Conservation (phyloP, 805 yeast species). For the Candida lessepsii region DNA sequence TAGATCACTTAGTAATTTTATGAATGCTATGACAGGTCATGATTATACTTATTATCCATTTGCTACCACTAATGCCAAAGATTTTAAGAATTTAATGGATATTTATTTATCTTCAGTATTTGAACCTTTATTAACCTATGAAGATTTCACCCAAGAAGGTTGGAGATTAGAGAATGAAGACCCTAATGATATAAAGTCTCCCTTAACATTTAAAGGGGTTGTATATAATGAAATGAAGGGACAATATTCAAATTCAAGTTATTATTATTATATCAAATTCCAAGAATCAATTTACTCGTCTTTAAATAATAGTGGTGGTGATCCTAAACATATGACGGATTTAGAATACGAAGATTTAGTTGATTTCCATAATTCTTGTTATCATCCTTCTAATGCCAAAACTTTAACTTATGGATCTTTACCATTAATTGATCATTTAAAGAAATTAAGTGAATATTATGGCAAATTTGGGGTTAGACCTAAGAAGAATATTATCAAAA, state of each 20-base stretch:
- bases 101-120: slow-evolving; percentile 88
- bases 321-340: slow-evolving; percentile 76
- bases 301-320: slow-evolving; percentile 90
- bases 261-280: slow-evolving; percentile 79
- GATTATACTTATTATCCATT: slow-evolving; percentile 96
- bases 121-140: slow-evolving; percentile 71
- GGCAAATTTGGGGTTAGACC: slow-evolving; percentile 52
- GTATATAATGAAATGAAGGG: slow-evolving; percentile 99
- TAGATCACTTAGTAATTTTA: slow-evolving; percentile 89
- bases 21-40: slow-evolving; percentile 99
- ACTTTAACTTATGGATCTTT: slow-evolving; percentile 87
- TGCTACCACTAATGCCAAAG: slow-evolving; percentile 85
- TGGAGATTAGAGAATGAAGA: slow-evolving; percentile 87
- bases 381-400: slow-evolving; percentile 87
- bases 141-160: slow-evolving; percentile 93
- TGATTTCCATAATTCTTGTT: slow-evolving; percentile 70
- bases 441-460: slow-evolving; percentile 52
- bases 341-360: slow-evolving; percentile 72
- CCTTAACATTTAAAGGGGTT: slow-evolving; percentile 84
- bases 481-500: slow-evolving; percentile 26
- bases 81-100: slow-evolving; percentile 77
- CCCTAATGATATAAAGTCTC: slow-evolving; percentile 54
- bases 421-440: slow-evolving; percentile 59
- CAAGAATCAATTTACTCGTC: slow-evolving; percentile 83
- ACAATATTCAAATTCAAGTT: slow-evolving; percentile 84